These are phyloP conservation scores for Coemansia sp. DNA, from an alignment of 192 early-diverging fungal genomes.

Conservation along the genomic window DNA sequence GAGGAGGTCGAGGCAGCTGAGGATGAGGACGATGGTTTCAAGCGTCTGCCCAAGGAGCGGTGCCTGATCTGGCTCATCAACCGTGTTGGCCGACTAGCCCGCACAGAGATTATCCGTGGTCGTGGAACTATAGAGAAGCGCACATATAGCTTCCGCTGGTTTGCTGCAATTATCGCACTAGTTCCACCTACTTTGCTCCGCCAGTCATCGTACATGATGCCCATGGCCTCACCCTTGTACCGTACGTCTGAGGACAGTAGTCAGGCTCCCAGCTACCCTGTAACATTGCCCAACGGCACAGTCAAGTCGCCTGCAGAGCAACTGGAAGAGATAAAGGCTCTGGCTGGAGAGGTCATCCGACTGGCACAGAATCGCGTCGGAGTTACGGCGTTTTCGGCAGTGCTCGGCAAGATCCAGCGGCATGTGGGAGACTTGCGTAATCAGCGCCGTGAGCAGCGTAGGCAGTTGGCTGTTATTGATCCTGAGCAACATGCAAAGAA, in stretches of 20 bases:
- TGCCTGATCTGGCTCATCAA: slow-evolving; percentile 51
- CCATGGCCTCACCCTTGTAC: slow-evolving; percentile 78
- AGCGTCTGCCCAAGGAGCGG: slow-evolving; percentile 24
- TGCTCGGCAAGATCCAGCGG: slow-evolving; percentile 68
- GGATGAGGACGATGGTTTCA: slow-evolving; percentile 29
- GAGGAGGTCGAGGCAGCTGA: slow-evolving; percentile 35
- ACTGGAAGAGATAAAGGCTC: slow-evolving; percentile 68
- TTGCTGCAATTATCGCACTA: slow-evolving; percentile 80
- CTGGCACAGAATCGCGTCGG: slow-evolving; percentile 74
- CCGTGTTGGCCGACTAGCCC: slow-evolving; percentile 31
- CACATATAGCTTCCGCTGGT: slow-evolving; percentile 84
- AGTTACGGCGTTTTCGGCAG: slow-evolving; percentile 64
- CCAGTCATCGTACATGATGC: slow-evolving; percentile 62
- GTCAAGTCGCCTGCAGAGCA: slow-evolving; percentile 32
- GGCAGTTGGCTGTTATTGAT: slow-evolving; percentile 61
- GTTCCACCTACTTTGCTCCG: slow-evolving; percentile 58
- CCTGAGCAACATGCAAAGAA: slow-evolving; percentile 72
- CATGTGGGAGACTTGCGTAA: slow-evolving; percentile 62
- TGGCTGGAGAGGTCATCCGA: slow-evolving; percentile 79
- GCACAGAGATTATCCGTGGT: slow-evolving; percentile 48
- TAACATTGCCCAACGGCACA: slow-evolving; percentile 5
- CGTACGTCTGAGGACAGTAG: slow-evolving; percentile 69
- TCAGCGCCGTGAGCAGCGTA: slow-evolving; percentile 63
- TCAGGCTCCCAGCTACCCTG: slow-evolving; percentile 10
- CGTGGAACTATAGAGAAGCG: slow-evolving; percentile 55